Conservation (phyloP, 768 basidiomycete genomes). For the Naganishia vishniacii region DNA sequence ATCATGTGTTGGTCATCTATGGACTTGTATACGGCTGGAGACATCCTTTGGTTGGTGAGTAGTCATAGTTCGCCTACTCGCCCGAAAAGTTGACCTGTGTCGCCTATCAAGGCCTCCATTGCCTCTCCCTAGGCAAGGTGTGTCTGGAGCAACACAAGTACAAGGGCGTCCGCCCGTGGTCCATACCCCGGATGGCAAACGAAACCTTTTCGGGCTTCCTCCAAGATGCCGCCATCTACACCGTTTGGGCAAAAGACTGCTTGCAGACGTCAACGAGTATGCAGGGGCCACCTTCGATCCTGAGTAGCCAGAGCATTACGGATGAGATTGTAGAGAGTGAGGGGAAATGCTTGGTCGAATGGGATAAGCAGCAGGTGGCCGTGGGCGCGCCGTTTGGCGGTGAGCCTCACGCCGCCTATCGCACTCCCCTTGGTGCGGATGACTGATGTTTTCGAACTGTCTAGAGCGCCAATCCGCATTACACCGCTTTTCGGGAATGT, state of each 20-base stretch:
- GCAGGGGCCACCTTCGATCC: not conserved
- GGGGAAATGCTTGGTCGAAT: not conserved
- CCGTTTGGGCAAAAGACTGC: conserved; percentile 19
- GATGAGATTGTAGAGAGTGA: conserved; percentile 5
- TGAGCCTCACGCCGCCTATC: too few species aligned
- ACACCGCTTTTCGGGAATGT: too few species aligned
- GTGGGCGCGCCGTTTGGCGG: too few species aligned
- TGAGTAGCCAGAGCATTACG: not conserved
- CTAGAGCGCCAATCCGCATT: too few species aligned
- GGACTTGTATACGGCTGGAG: conserved; percentile 27
- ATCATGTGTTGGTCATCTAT: conserved; percentile 25
- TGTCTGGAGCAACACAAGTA: conserved; percentile 17
- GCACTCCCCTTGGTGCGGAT: too few species aligned
- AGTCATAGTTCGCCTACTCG: not conserved
- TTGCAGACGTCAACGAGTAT: conserved; percentile 2
- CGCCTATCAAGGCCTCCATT: conserved; percentile 20
- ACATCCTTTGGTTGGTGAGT: conserved; percentile 27
- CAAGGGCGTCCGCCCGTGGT: not conserved
- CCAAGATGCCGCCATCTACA: conserved; percentile 18
- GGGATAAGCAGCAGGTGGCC: not conserved
- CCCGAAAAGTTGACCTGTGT: not conserved
- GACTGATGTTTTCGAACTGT: too few species aligned
- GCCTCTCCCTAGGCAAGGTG: conserved; percentile 24
- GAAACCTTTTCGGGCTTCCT: not conserved
- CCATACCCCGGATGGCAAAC: not conserved